Base-by-base conservation (phyloP, 306 rosid species). In the Cucumis sativus region DNA sequence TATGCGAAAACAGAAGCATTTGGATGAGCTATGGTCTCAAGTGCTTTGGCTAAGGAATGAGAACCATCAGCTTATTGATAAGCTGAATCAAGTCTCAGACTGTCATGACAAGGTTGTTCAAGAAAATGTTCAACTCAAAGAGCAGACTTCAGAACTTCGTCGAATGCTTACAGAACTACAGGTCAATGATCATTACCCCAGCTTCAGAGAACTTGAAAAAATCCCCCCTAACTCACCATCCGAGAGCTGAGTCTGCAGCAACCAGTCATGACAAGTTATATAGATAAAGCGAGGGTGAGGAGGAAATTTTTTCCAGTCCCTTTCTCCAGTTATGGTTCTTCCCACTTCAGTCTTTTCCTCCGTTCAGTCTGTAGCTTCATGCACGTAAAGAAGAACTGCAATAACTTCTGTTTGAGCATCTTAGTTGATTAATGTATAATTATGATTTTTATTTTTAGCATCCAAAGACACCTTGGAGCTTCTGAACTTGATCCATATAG, bases 11-110 rank as follows among this genome's bases (percentile, higher is more conserved):
- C 97, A 95, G 80, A 90, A 81, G 61, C 97, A 95, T 83, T 88
- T 95, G 33, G 97, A 95, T 69, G 99, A 95, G 80, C 89, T 95
- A 1, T 95, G 99, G 97, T 92, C 97, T 5, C 99, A 95, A 78
- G 97, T 95, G 39, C 83, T 95, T 56, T 92, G 99, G 99, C 89
- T 92, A 2, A 80, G 99, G 54, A 90, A 85, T 63, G 97, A 92
- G 93, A 95, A 95, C 13, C 92, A 87, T 55, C 93, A 88, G 58
- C 91, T 95, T n/a, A 45, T 90, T 1, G 96, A 90, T 37, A 89
- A 88, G 84, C 83, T 95, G 69, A 89, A 86, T 86, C 88, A 84
- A 70, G 92, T 85, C 18, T 88, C 93, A 1, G 97, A 92, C 56
- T 75, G 75, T 82, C 97, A 89, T 78, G 93, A 87, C 20, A 85